Percentiles rank a stretch among this genome's conserved stretches.
Evolutionary conservation across 2,329 filamentous ascomycete species (phyloP).

Genomic region (Neopestalotiopsis clavispora): DNA sequence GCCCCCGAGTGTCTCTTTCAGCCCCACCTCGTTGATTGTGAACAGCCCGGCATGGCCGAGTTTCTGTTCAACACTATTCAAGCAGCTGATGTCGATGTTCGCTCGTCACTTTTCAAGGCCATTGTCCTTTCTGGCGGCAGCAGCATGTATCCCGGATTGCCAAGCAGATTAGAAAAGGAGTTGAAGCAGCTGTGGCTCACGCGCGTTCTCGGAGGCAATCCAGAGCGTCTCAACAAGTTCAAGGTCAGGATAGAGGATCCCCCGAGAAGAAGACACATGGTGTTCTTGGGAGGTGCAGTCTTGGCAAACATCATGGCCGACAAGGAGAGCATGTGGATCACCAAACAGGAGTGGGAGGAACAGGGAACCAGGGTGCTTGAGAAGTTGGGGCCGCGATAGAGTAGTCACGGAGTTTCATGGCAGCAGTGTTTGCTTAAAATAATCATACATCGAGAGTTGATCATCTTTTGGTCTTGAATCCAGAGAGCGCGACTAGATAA

Average conservation of each 20-base stretch:
- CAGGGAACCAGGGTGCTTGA: constrained; percentile 83
- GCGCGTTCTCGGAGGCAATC: constrained; percentile 85
- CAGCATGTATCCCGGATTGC: constrained; percentile 98
- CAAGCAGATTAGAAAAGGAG: constrained; percentile 95
- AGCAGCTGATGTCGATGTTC: constrained; percentile 91
- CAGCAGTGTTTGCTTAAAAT: too few relatives aligned
- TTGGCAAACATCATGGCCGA: constrained; percentile 99
- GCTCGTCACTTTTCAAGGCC: constrained; percentile 92
- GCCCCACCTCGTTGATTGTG: constrained; percentile 95
- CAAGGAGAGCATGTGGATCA: constrained; percentile 99
- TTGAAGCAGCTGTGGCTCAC: constrained; percentile 98
- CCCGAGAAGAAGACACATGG: constrained; percentile 95
- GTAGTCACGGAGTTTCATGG: not conserved
- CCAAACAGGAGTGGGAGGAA: constrained; percentile 96
- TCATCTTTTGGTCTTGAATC: too few relatives aligned
- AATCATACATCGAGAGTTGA: too few relatives aligned
- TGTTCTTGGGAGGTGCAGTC: constrained; percentile 97
- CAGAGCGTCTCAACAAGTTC: constrained; percentile 96
- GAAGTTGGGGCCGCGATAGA: constrained; percentile 88
- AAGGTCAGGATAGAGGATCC: constrained; percentile 99
- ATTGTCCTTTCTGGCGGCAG: constrained; percentile 95
- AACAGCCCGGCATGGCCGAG: constrained; percentile 95
- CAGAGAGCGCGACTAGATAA: too few relatives aligned
- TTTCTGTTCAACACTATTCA: constrained; percentile 99
- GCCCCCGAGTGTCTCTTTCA: constrained; percentile 98